Evolutionary conservation across 73 alveolate genomes (phyloP), one percentile per base, ranked within the genome.

Genomic region (Tetrahymena borealis): DNA sequence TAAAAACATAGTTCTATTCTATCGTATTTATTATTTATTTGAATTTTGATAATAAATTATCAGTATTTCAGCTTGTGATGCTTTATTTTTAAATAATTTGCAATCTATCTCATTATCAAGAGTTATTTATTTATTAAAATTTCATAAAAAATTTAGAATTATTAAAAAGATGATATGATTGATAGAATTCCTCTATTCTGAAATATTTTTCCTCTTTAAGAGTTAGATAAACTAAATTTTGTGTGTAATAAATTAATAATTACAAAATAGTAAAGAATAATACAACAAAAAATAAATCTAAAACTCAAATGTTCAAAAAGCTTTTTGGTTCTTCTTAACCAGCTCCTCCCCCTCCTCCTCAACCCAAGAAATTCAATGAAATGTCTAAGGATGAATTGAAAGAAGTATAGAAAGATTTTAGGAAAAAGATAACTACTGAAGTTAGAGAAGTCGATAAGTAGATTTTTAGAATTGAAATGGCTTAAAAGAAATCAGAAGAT

Each of bases 321-420:
- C 38, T 78, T 20, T 92, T 78, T 35, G 42, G 90, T 36, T 90
- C 90, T 40, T 92, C 95, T 20, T 41, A 92, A 38, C 42, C 90
- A 8, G 95, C 92, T n/a, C 90, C 32, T 78, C 79, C 92, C 28
- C 93, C 93, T 32, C 78, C 39, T 38, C 91, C 93, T 33, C 5
- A 33, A 39, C 93, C 90, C 15, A 90, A 90, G 91, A 79, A 35
- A 7, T 93, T 93, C 42, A 39, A 79, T 33, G 39, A 90, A n/a
- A 93, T 93, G 95, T 28, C 42, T 3, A 93, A 93, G 78, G 95
- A 93, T 3, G 94, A 93, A 41, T 15, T 93, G 36, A 85, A 91
- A 40, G 95, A 93, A 33, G 91, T 79, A 39, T 93, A 93, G 79
- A 93, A 91, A 90, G 90, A 78, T 11, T 39, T 93, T 40, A 85